Base-by-base conservation (phyloP, 2,329 filamentous ascomycete species). In the Fusarium humuli region DNA sequence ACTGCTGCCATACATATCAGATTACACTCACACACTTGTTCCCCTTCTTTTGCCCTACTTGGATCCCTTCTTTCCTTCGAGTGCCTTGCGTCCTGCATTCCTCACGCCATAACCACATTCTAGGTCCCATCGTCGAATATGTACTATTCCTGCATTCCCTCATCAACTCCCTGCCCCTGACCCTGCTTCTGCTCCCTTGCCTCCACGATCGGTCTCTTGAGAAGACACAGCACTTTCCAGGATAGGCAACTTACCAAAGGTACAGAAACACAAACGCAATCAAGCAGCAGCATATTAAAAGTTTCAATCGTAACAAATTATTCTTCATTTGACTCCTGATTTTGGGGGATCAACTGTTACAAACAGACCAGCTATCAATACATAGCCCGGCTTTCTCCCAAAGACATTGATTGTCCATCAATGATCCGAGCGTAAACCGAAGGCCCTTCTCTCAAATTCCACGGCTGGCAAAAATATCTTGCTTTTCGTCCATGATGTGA, bases 401-500 rank as follows among this genome's bases (percentile, higher is more conserved):
- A 50, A 41, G 45, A 48, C 30, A 47, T 64, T 49, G 55, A 64
- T 23, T 45, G 40, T 41, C 41, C 29, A 45, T 56, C 46, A 63
- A 63, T 23, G 29, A 50, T 52, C 22, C 37, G 52, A 30, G 37
- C 57, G 30, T 60, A 45, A 22, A 32, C 59, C 59, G 55, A 49
- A 48, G 59, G 48, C 45, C 22, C 27, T 49, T 71, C 53, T 44
- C 22, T 45, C 57, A 32, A 46, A 58, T 48, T 46, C 47, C 52
- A 53, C 48, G 55, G 55, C 64, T 34, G 45, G 60, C 42, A 61
- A 55, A 56, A 54, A 59, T 48, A 46, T 46, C 52, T 69, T 66
- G 52, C 63, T 69, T 70, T 71, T 71, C 42, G 55, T 68, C 60
- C 64, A 48, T 65, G 54, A 61, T 61, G 48, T 65, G 55, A 69